Conservation (phyloP, 1,139 yeast genomes). For the Diutina rugosa region DNA sequence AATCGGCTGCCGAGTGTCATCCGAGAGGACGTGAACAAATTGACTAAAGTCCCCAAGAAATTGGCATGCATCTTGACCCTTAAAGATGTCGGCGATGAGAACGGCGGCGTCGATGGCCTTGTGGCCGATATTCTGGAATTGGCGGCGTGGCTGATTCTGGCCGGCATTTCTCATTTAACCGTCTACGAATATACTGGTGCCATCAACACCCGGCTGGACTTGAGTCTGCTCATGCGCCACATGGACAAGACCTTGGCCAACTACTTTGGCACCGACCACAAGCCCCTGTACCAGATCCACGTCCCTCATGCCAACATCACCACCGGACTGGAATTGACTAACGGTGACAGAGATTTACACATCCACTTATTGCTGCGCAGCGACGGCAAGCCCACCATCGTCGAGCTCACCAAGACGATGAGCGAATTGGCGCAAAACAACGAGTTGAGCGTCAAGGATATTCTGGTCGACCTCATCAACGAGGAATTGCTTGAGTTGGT, state of each 20-base stretch:
- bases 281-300: slow-evolving; percentile 48
- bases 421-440: slow-evolving; percentile 57
- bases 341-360: slow-evolving; percentile 32
- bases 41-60: slow-evolving; percentile 66
- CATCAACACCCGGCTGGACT: slow-evolving; percentile 27
- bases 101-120: slow-evolving; percentile 79
- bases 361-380: slow-evolving; percentile 56
- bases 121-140: slow-evolving; percentile 67
- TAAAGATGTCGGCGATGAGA: slow-evolving; percentile 67
- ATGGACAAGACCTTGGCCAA: slow-evolving; percentile 47
- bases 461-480: slow-evolving; percentile 64
- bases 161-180: slow-evolving; percentile 62
- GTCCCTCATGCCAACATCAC: slow-evolving; percentile 47
- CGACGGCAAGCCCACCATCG: slow-evolving; percentile 86
- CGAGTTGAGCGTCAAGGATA: slow-evolving; percentile 53
- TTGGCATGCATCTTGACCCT: slow-evolving; percentile 62
- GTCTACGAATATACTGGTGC: slow-evolving; percentile 75
- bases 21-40: slow-evolving; percentile 63
- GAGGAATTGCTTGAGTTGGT: slow-evolving; percentile 64
- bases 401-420: slow-evolving; percentile 78
- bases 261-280: slow-evolving; percentile 62
- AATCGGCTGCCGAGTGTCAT: slow-evolving; percentile 78
- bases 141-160: slow-evolving; percentile 77
- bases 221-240: slow-evolving; percentile 46
- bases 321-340: slow-evolving; percentile 4